A percentile compares a stretch with the other conserved stretches of the same genome.
phyloP scores from a whole-genome alignment of 306 rosid genomes.

The Begonia masoniana region DNA sequence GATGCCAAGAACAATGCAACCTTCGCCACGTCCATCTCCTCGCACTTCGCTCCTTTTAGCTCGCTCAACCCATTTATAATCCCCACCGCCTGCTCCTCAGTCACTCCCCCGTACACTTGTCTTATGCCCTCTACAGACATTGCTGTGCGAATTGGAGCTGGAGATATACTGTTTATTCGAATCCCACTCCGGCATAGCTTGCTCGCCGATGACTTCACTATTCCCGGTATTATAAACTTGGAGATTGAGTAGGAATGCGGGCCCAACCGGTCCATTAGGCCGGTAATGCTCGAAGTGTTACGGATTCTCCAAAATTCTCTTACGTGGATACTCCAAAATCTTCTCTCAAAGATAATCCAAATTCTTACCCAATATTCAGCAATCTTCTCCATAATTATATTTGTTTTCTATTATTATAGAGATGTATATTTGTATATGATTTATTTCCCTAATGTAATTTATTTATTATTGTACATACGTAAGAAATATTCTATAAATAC shows the following conservation, averaged over 20 bases:
- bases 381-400: too few species aligned
- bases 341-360: too few species aligned
- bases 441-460: too few species aligned
- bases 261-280: background rate
- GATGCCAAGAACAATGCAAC: conserved; percentile 72
- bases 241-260: conserved; percentile 70
- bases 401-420: too few species aligned
- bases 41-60: conserved; percentile 60
- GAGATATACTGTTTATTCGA: conserved; percentile 72
- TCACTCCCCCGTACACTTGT: conserved; percentile 21
- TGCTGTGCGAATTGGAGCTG: conserved; percentile 59
- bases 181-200: conserved; percentile 51
- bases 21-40: conserved; percentile 61
- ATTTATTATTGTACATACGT: too few species aligned
- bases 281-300: too few species aligned
- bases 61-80: conserved; percentile 50
- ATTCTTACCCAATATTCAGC: too few species aligned
- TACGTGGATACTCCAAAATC: too few species aligned
- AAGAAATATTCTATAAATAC: too few species aligned
- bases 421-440: too few species aligned
- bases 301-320: too few species aligned
- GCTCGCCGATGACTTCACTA: conserved; percentile 56
- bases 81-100: conserved; percentile 22
- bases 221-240: conserved; percentile 43
- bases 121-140: conserved; percentile 35